These are phyloP conservation scores for Cynanchum wilfordii DNA, from an alignment of 257 asterid genomes.

Conservation along the genomic window DNA sequence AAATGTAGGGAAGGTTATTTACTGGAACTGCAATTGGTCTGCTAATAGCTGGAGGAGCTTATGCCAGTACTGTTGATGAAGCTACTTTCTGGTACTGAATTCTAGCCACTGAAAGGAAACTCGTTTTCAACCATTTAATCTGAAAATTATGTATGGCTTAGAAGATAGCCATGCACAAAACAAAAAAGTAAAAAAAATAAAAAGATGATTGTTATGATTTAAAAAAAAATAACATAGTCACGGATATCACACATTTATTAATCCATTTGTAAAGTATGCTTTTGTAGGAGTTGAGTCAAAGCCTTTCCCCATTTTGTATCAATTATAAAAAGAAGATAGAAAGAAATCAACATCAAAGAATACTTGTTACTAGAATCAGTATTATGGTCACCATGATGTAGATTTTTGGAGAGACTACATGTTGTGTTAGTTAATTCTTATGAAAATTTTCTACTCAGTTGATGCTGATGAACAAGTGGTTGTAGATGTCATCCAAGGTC, in stretches of 20 bases:
- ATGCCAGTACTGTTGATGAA: slow-evolving; percentile 98
- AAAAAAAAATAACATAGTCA: neutral
- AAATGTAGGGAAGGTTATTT: slow-evolving; percentile 81
- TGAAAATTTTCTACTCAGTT: neutral
- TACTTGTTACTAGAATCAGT: neutral
- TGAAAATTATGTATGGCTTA: neutral
- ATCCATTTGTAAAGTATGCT: neutral
- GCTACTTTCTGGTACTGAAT: slow-evolving; percentile 84
- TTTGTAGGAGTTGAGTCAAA: neutral
- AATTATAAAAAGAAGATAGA: neutral
- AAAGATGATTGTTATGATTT: neutral
- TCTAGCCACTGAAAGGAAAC: slow-evolving; percentile 6
- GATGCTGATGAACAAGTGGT: neutral
- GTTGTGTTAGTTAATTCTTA: neutral
- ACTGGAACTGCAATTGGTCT: slow-evolving; percentile 85
- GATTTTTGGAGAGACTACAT: neutral
- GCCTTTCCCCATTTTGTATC: neutral
- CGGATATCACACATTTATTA: neutral
- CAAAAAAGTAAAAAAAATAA: neutral
- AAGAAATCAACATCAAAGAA: neutral
- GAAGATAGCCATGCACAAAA: neutral
- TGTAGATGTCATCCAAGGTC: neutral
- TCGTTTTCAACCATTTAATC: neutral
- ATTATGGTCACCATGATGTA: neutral
- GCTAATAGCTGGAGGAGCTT: slow-evolving; percentile 92